Percentiles rank a stretch among this genome's conserved stretches.
These are phyloP conservation scores for Paraconiothyrium brasiliense DNA, from an alignment of 2,329 filamentous ascomycete genomes.

Conservation along the genomic window DNA sequence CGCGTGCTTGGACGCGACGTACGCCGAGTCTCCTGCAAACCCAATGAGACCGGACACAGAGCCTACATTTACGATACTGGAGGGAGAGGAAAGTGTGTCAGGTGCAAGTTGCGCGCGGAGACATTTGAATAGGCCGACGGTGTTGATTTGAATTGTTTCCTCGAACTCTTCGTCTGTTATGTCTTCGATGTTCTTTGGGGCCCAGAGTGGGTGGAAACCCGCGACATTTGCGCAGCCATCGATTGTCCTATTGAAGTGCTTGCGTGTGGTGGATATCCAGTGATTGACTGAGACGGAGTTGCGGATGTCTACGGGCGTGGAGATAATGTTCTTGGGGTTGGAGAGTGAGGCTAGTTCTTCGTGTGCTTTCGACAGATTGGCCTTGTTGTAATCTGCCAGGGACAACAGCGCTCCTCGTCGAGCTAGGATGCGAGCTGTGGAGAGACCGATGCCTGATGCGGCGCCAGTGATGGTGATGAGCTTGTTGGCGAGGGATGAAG, in stretches of 20 bases:
- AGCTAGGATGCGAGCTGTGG: slow-evolving; percentile 23
- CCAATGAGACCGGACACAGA: slow-evolving; percentile 25
- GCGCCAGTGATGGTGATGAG: slow-evolving; percentile 25
- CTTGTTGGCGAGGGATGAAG: slow-evolving; percentile 19
- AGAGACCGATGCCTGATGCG: slow-evolving; percentile 25
- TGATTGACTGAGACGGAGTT: slow-evolving; percentile 14
- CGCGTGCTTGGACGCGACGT: slow-evolving; percentile 28
- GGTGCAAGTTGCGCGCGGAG: slow-evolving; percentile 24
- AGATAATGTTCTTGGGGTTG: slow-evolving; percentile 13
- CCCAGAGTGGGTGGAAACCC: slow-evolving; percentile 25
- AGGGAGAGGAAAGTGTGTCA: slow-evolving; percentile 4
- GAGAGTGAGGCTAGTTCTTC: slow-evolving; percentile 7
- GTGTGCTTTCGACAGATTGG: slow-evolving; percentile 6
- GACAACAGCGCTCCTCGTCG: slow-evolving; percentile 20
- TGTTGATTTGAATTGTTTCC: slow-evolving; percentile 21
- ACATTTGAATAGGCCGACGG: slow-evolving; percentile 23
- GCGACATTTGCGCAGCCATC: slow-evolving; percentile 27
- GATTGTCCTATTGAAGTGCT: slow-evolving; percentile 16
- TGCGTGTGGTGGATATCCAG: slow-evolving; percentile 21
- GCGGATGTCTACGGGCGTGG: slow-evolving; percentile 23
- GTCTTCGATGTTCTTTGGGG: slow-evolving; percentile 17
- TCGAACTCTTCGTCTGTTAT: slow-evolving; percentile 26
- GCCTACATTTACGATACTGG: slow-evolving; percentile 17
- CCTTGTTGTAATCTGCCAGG: slow-evolving; percentile 20
- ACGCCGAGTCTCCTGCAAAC: slow-evolving; percentile 21